Evolutionary conservation across 306 rosid genomes (phyloP).

Genomic region (Senna tora): DNA sequence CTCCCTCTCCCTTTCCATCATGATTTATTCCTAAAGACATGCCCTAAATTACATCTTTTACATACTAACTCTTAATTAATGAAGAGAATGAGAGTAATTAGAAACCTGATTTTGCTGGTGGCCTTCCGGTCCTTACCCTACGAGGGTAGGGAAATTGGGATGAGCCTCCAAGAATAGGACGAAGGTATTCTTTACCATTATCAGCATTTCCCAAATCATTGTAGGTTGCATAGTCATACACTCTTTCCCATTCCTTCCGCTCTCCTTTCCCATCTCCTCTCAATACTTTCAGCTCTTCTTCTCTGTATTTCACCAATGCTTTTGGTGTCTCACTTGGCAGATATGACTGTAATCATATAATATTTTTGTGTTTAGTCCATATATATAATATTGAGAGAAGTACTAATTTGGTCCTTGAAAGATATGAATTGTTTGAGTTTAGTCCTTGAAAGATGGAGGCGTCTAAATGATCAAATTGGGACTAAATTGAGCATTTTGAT

Average conservation of each 20-base stretch:
- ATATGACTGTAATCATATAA: constrained; percentile 66
- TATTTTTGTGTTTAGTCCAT: no score
- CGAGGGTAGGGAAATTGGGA: constrained; percentile 70
- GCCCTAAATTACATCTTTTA: no score
- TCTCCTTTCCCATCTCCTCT: constrained; percentile 77
- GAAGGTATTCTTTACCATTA: constrained; percentile 42
- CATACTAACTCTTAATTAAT: no score
- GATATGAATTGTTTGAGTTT: no score
- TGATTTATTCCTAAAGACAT: no score
- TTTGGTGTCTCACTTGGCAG: constrained; percentile 75
- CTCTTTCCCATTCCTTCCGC: constrained; percentile 72
- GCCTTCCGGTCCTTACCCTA: constrained; percentile 78
- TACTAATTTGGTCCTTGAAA: no score
- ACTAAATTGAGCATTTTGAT: no score
- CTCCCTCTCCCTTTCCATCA: no score
- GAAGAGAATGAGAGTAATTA: no score
- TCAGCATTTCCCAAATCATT: constrained; percentile 73
- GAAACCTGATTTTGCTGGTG: constrained; percentile 34
- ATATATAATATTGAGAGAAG: no score
- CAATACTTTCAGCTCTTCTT: constrained; percentile 55
- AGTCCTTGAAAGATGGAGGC: no score
- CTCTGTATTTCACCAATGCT: constrained; percentile 52
- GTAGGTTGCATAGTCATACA: constrained; percentile 80
- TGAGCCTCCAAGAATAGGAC: constrained; percentile 77
- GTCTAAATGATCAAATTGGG: no score